Conservation (phyloP, 2,329 filamentous ascomycete species). For the Microascus cirrosus region DNA sequence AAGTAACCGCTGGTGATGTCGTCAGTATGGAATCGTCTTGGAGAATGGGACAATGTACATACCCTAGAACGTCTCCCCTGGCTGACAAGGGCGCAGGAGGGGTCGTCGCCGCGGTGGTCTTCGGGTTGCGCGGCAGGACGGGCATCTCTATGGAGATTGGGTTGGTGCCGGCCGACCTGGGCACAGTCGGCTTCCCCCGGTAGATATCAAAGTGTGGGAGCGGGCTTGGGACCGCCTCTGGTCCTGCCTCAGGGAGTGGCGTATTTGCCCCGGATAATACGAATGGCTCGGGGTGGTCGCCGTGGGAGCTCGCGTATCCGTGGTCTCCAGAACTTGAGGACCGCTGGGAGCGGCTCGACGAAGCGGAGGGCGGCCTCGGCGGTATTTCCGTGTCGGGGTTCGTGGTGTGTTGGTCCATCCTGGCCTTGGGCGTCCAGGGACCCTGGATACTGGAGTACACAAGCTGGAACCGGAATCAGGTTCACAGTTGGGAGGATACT, state of each 20-base stretch:
- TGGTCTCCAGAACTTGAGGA: constrained; percentile 1
- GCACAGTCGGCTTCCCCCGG: not conserved
- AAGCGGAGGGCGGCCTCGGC: not conserved
- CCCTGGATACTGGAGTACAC: not conserved
- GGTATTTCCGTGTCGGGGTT: not conserved
- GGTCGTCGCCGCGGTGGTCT: constrained; percentile 26
- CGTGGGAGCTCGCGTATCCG: constrained; percentile 11
- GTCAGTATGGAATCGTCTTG: constrained; percentile 1
- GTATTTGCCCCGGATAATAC: constrained; percentile 20
- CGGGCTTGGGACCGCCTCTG: not conserved
- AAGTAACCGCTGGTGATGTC: constrained; percentile 41
- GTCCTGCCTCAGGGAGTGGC: constrained; percentile 8
- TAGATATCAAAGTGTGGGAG: not conserved
- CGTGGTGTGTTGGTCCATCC: not conserved
- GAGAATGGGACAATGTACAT: constrained; percentile 18
- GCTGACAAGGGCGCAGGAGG: constrained; percentile 41
- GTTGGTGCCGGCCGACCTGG: constrained; percentile 8
- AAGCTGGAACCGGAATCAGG: not conserved
- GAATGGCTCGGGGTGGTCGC: constrained; percentile 19
- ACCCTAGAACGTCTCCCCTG: constrained; percentile 48
- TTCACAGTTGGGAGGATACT: not conserved
- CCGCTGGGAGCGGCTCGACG: not conserved
- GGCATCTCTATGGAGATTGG: constrained; percentile 45
- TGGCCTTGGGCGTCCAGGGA: constrained; percentile 1
- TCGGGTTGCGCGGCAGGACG: constrained; percentile 17